Base-by-base conservation (phyloP, 441 rosid species). In the Croton setiger region DNA sequence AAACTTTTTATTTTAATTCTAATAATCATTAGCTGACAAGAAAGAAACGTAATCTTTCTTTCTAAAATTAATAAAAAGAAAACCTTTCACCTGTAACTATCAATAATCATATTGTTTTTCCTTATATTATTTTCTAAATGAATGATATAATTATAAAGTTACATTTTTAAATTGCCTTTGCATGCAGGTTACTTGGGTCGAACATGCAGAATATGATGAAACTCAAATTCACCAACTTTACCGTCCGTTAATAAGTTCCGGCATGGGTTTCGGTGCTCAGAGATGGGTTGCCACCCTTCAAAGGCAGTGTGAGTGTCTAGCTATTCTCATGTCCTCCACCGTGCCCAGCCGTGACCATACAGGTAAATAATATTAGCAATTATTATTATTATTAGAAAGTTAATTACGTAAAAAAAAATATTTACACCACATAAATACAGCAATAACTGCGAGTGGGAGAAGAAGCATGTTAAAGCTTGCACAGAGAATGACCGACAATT, bases 221-320 rank as follows among this genome's bases (percentile, higher is more conserved):
- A 81, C 72, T 60, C 80, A 67, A 59, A 79, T 86, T 43, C 97
- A 91, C 71, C 91, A 86, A 4, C 87, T 88, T 15, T 95, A 83
- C 69, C 84, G 85, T 3, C 84, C 88, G 0, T 70, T 89, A 53
- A 68, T 95, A 17, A 76, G 78, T 43, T 85, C 88, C 0, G 99
- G 99, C 12, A 81, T 87, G 84, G 98, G 88, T 12, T 95, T 92
- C 31, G 96, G 99, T 3, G 96, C 97, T 0, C 96, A 86, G 23
- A 83, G 98, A n/a, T 95, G 99, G 99, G 81, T 88, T 3, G 92
- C 97, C 64, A 84, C 96, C n/a, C 87, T 95, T 37, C 96, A 88
- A 78, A 87, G 99, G 36, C 99, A 92, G 60, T 84, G 93, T 58
- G 91, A 90, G 67, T 92, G 92, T 70, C 84, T 92, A 5, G 89